phyloP scores from a whole-genome alignment of 2,329 filamentous ascomycete species.

The Waltergamsia citrina region DNA sequence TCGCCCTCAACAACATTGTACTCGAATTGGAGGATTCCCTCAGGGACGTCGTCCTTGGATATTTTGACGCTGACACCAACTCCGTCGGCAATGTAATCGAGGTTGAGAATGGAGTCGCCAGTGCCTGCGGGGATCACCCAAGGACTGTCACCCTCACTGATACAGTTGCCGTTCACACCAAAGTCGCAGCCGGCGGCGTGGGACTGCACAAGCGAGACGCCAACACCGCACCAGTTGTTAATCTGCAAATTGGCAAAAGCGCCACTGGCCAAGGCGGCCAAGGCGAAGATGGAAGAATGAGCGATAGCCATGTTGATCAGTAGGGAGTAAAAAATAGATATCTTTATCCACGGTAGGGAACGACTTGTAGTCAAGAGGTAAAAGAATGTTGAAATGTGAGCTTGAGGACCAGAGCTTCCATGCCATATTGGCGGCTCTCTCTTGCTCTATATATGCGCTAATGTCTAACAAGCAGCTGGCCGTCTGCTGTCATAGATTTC shows the following conservation, averaged over 20 bases:
- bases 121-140: background rate
- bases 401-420: too few relatives aligned
- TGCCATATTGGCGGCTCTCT: too few relatives aligned
- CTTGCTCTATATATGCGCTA: too few relatives aligned
- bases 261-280: background rate
- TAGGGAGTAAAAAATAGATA: too few relatives aligned
- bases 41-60: conserved; percentile 2
- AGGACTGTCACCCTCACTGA: conserved; percentile 1
- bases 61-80: conserved; percentile 5
- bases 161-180: conserved; percentile 3
- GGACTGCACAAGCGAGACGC: conserved; percentile 2
- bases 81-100: conserved; percentile 3
- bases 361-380: background rate
- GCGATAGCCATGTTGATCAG: background rate
- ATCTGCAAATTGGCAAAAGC: conserved; percentile 3
- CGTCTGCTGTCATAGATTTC: too few relatives aligned
- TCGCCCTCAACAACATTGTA: conserved; percentile 1
- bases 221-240: conserved; percentile 5
- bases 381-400: too few relatives aligned
- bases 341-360: too few relatives aligned
- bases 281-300: background rate
- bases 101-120: conserved; percentile 1
- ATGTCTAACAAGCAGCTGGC: too few relatives aligned
- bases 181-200: conserved; percentile 1
- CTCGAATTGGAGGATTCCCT: conserved; percentile 6